Conservation (phyloP, 2,329 filamentous ascomycete species). For the Colletotrichum falcatum region DNA sequence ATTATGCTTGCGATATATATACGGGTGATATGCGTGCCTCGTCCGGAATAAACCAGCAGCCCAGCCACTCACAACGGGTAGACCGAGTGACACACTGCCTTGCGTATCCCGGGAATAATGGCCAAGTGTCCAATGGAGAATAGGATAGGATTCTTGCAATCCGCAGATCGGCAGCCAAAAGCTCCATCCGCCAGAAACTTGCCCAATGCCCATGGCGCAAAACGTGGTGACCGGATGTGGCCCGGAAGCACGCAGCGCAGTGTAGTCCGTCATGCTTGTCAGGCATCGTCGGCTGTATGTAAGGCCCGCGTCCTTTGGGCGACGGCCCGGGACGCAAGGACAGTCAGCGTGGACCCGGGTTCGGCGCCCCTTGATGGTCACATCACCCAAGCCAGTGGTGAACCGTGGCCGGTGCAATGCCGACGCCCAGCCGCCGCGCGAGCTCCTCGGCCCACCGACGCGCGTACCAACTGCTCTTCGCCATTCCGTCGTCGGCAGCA, state of each 20-base stretch:
- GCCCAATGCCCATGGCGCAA: neutral
- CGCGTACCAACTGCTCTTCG: slow-evolving; percentile 27
- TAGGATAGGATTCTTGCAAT: neutral
- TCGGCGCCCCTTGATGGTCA: neutral
- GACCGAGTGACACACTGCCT: neutral
- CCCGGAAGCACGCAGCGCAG: neutral
- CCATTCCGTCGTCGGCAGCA: slow-evolving; percentile 9
- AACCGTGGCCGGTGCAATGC: slow-evolving; percentile 15
- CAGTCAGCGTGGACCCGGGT: neutral
- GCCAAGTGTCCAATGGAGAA: neutral
- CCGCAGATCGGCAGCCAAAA: neutral
- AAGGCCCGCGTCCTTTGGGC: neutral
- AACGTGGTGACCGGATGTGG: no score
- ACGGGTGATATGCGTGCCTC: neutral
- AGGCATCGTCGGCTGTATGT: neutral
- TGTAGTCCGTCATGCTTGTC: neutral
- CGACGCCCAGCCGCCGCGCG: slow-evolving; percentile 26
- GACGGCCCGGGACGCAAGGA: neutral
- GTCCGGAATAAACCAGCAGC: neutral
- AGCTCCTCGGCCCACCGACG: slow-evolving; percentile 37
- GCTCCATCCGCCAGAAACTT: neutral
- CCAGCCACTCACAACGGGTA: neutral
- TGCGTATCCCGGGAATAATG: neutral
- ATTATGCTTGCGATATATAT: neutral
- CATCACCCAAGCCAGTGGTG: slow-evolving; percentile 7